Percentiles rank a stretch among this genome's conserved stretches.
phyloP scores from a whole-genome alignment of 495 filamentous ascomycete species.

The Aspergillus avenaceus region DNA sequence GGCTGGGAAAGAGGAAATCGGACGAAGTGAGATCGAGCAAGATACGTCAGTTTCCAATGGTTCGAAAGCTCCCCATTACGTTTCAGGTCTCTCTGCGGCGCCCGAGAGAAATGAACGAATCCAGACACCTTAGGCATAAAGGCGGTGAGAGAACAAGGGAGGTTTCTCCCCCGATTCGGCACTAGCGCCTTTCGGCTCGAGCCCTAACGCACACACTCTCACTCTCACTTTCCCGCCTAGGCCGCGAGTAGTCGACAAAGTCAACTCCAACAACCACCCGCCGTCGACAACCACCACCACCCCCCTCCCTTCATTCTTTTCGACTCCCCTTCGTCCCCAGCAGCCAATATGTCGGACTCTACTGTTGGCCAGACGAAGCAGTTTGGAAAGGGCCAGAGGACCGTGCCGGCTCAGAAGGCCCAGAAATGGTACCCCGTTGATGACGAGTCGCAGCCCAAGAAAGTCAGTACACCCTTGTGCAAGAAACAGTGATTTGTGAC shows the following conservation, averaged over 20 bases:
- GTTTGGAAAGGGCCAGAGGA: conserved; percentile 95
- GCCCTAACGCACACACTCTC: conserved; percentile 33
- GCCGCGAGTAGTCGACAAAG: conserved; percentile 26
- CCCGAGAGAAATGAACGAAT: conserved; percentile 1
- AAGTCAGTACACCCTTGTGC: conserved; percentile 59
- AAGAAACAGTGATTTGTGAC: conserved; percentile 15
- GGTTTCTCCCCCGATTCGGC: conserved; percentile 22
- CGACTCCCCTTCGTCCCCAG: conserved; percentile 39
- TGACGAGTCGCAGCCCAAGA: conserved; percentile 84
- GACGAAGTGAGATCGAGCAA: conserved; percentile 9
- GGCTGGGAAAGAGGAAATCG: background rate
- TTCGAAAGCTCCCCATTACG: conserved; percentile 16
- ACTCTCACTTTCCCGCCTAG: conserved; percentile 30
- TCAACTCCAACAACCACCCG: conserved; percentile 45
- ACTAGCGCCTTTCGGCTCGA: conserved; percentile 38
- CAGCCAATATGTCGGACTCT: conserved; percentile 62
- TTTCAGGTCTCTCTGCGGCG: conserved; percentile 9
- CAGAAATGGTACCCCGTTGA: conserved; percentile 99
- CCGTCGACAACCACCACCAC: conserved; percentile 40
- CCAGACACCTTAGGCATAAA: conserved; percentile 13
- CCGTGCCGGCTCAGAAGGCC: conserved; percentile 86
- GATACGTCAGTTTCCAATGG: conserved; percentile 38
- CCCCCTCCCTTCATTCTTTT: conserved; percentile 31
- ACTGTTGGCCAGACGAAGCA: conserved; percentile 71
- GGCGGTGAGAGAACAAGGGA: conserved; percentile 10